phyloP scores from a whole-genome alignment of 768 basidiomycete species.

The Termitomyces sp. region DNA sequence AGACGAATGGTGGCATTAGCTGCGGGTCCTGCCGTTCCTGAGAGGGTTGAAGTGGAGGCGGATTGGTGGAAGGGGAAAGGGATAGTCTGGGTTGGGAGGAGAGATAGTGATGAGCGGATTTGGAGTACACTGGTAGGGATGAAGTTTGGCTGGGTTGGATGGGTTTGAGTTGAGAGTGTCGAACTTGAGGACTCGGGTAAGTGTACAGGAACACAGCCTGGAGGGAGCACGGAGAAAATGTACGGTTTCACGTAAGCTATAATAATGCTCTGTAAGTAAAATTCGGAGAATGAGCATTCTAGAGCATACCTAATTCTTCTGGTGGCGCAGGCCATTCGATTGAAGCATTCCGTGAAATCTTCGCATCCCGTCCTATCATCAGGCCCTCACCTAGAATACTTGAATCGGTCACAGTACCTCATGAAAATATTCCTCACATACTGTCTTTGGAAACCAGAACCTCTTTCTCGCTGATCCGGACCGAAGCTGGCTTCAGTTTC shows the following conservation, averaged over 20 bases:
- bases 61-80: too few relatives aligned
- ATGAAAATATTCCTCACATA: conserved; percentile 33
- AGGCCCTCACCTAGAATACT: conserved; percentile 56
- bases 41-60: too few relatives aligned
- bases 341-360: conserved; percentile 42
- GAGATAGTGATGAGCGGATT: too few relatives aligned
- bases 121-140: too few relatives aligned
- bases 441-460: conserved; percentile 76
- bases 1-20: too few relatives aligned
- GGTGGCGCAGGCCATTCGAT: conserved; percentile 79
- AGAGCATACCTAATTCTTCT: conserved; percentile 64
- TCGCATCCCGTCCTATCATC: conserved; percentile 59
- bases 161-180: too few relatives aligned
- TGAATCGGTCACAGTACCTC: background rate
- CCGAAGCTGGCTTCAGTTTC: conserved; percentile 64
- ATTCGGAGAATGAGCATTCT: background rate
- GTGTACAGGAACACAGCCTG: too few relatives aligned
- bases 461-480: conserved; percentile 56
- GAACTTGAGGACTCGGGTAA: too few relatives aligned
- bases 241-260: conserved; percentile 75
- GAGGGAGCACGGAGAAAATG: too few relatives aligned
- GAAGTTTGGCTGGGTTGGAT: too few relatives aligned
- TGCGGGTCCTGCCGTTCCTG: too few relatives aligned
- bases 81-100: too few relatives aligned
- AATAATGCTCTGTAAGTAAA: conserved; percentile 1